Evolutionary conservation across 768 basidiomycete genomes (phyloP).

Genomic region (Tricholoma furcatifolium): DNA sequence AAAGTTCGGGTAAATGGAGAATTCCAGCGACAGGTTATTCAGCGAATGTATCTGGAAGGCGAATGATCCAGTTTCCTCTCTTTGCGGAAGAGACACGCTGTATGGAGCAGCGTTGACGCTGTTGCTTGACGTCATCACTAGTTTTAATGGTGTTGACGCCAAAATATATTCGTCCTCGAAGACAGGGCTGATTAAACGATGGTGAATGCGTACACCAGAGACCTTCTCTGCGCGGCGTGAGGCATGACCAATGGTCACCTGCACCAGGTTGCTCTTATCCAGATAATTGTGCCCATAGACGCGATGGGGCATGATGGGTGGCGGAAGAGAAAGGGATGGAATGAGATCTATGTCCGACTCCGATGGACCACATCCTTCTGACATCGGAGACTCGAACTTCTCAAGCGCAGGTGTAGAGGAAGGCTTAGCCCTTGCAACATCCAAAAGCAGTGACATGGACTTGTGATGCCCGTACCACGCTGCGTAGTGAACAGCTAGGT

Average conservation of each 20-base stretch:
- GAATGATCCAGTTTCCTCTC: slow-evolving; percentile 69
- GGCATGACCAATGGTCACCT: slow-evolving; percentile 78
- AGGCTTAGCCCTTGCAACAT: slow-evolving; percentile 34
- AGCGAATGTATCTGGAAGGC: slow-evolving; percentile 83
- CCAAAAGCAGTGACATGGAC: slow-evolving; percentile 63
- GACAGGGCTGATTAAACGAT: slow-evolving; percentile 69
- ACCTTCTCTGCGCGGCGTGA: slow-evolving; percentile 34
- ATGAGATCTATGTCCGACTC: slow-evolving; percentile 88
- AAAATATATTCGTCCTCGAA: slow-evolving; percentile 66
- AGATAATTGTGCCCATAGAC: slow-evolving; percentile 97
- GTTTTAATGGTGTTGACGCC: slow-evolving; percentile 82
- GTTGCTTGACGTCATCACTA: slow-evolving; percentile 90
- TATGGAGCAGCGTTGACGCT: slow-evolving; percentile 87
- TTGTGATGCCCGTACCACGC: slow-evolving; percentile 91
- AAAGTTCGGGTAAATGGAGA: slow-evolving; percentile 96
- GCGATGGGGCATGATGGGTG: slow-evolving; percentile 97
- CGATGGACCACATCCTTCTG: slow-evolving; percentile 31
- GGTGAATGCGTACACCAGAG: slow-evolving; percentile 64
- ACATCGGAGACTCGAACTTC: slow-evolving; percentile 37
- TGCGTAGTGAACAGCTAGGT: slow-evolving; percentile 88
- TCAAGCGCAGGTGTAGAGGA: slow-evolving; percentile 19
- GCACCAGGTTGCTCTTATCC: slow-evolving; percentile 81
- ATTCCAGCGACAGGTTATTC: slow-evolving; percentile 76
- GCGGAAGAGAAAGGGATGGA: slow-evolving; percentile 91
- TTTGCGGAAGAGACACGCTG: slow-evolving; percentile 82